Conservation (phyloP, 2,329 filamentous ascomycete species). For the Magnaporthiopsis rhizophila region DNA sequence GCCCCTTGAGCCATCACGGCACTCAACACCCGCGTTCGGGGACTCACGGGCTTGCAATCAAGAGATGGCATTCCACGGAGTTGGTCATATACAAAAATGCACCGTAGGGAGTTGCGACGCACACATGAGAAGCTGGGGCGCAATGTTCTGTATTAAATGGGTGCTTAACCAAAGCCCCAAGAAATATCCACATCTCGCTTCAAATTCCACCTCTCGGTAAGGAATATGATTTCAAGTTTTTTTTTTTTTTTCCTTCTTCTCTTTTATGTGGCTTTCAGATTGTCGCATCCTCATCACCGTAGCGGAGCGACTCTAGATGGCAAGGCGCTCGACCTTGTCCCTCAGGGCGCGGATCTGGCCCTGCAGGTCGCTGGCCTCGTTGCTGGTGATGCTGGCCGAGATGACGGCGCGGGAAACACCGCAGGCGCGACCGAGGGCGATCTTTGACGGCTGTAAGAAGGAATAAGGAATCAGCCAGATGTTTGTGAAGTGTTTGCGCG, state of each 20-base stretch:
- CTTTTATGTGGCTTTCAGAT: background rate
- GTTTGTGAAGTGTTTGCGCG: background rate
- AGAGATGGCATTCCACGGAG: too few relatives aligned
- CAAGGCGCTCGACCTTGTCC: constrained; percentile 91
- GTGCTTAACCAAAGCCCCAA: background rate
- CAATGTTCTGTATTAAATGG: background rate
- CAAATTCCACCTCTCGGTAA: background rate
- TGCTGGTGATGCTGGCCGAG: constrained; percentile 79
- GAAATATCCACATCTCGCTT: background rate
- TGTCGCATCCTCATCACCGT: background rate
- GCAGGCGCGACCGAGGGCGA: constrained; percentile 79
- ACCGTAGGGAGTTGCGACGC: background rate
- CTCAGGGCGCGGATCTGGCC: constrained; percentile 82
- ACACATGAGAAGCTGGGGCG: background rate
- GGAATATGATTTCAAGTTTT: background rate
- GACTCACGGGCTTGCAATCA: too few relatives aligned
- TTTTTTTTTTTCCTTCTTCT: background rate
- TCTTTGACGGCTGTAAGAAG: constrained; percentile 42
- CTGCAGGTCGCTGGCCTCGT: constrained; percentile 82
- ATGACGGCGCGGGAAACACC: constrained; percentile 87
- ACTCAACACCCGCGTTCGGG: too few relatives aligned
- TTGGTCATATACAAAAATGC: background rate
- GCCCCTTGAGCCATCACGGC: too few relatives aligned
- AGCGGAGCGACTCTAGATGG: constrained; percentile 56
- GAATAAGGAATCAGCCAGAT: background rate